Evolutionary conservation across 2,329 filamentous ascomycete genomes (phyloP).

Genomic region (Fusarium nurragi): DNA sequence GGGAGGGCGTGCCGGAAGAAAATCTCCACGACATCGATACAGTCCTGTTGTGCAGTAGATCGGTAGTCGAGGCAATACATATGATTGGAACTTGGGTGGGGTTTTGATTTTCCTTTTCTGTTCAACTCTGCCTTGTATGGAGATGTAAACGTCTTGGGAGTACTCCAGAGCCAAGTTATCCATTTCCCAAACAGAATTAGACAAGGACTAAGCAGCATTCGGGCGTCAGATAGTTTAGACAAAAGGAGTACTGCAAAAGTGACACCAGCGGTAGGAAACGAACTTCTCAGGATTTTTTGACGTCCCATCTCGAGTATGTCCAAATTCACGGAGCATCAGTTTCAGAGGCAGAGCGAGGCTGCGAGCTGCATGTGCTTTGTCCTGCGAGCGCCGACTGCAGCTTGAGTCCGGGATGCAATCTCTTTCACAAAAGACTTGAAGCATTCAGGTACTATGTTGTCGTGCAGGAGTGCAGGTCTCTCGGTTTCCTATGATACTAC

Average conservation of each 20-base stretch:
- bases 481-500: no score
- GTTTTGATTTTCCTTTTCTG: background rate
- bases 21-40: background rate
- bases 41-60: no score
- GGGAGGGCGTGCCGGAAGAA: slow-evolving; percentile 7
- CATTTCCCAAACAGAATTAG: background rate
- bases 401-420: background rate
- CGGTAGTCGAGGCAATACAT: background rate
- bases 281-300: background rate
- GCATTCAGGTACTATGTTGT: background rate
- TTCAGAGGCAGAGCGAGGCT: background rate
- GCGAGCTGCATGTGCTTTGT: background rate
- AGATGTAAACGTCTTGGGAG: background rate
- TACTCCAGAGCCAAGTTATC: background rate
- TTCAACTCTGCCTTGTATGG: background rate
- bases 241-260: background rate
- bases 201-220: background rate
- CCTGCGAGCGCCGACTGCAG: background rate
- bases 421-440: background rate
- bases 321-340: background rate
- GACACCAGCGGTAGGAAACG: no score
- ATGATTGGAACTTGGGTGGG: background rate
- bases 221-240: background rate
- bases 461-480: background rate
- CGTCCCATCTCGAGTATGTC: no score